Percentiles rank a stretch among this genome's conserved stretches.
Evolutionary conservation across 768 basidiomycete species (phyloP).

Genomic region (Chalciporus pseudorubinellus): DNA sequence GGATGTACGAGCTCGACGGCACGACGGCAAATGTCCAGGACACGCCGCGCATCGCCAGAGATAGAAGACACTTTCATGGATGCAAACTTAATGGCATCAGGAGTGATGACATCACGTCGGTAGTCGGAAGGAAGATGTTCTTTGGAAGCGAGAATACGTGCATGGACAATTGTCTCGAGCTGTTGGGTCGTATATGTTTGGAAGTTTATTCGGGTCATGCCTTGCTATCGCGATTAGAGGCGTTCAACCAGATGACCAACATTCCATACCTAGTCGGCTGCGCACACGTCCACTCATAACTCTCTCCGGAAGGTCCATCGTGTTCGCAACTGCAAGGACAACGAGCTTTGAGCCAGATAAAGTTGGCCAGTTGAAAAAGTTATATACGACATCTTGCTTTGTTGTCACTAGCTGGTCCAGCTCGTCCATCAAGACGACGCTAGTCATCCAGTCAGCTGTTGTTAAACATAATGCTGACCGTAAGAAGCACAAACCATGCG

Average conservation of each 20-base stretch:
- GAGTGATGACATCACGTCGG: constrained; percentile 51
- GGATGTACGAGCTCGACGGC: constrained; percentile 76
- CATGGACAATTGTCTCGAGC: constrained; percentile 82
- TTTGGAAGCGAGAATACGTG: constrained; percentile 65
- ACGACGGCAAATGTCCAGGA: constrained; percentile 92
- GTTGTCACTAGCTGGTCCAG: constrained; percentile 94
- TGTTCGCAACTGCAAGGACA: constrained; percentile 96
- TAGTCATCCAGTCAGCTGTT: constrained; percentile 30
- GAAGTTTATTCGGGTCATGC: constrained; percentile 91
- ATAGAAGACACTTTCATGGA: constrained; percentile 76
- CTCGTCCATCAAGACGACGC: constrained; percentile 98
- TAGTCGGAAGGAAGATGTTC: constrained; percentile 45
- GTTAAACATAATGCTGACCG: background rate
- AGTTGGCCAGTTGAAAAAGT: constrained; percentile 99
- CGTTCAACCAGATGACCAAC: background rate
- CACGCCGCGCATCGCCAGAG: constrained; percentile 91
- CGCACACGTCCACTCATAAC: constrained; percentile 90
- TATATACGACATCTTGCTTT: constrained; percentile 98
- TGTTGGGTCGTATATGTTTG: constrained; percentile 79
- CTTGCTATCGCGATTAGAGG: constrained; percentile 35
- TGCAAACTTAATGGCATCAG: constrained; percentile 81
- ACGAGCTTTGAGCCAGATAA: constrained; percentile 83
- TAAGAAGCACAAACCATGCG: constrained; percentile 65
- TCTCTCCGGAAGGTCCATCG: constrained; percentile 96
- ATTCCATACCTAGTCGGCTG: constrained; percentile 75